These are phyloP conservation scores for Triticum monococcum DNA, from an alignment of 176 grass and related monocot genomes.

Conservation along the genomic window DNA sequence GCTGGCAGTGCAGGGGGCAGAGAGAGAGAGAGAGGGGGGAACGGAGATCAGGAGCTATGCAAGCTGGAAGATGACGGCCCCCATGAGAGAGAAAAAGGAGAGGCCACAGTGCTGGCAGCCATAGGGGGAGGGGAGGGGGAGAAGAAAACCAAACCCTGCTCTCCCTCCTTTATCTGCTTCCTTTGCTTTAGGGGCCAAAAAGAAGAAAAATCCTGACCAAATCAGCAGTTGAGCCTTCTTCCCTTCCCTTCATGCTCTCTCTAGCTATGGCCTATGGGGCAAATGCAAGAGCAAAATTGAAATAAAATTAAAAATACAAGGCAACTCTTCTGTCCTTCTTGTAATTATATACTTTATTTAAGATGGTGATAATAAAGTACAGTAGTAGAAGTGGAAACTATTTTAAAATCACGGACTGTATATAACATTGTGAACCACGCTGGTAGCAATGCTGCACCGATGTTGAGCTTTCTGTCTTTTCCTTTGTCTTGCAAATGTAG, in stretches of 20 bases:
- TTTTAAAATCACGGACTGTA: neutral
- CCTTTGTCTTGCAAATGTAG: slow-evolving; percentile 46
- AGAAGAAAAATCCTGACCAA: neutral
- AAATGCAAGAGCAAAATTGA: neutral
- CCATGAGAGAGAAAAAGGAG: slow-evolving; percentile 24
- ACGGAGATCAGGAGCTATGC: neutral
- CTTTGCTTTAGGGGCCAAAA: slow-evolving; percentile 32
- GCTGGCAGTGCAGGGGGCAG: neutral
- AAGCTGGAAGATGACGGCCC: neutral
- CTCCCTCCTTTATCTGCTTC: slow-evolving; percentile 10
- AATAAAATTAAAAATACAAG: too few species aligned
- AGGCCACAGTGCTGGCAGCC: neutral
- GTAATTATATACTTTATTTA: neutral
- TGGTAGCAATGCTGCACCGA: slow-evolving; percentile 45
- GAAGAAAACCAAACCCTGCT: slow-evolving; percentile 29
- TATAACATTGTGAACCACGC: neutral
- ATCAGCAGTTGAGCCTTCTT: neutral
- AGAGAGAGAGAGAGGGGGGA: neutral
- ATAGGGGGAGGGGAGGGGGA: neutral
- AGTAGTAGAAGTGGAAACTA: neutral
- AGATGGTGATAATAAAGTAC: neutral
- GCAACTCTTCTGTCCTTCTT: neutral
- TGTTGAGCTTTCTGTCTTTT: slow-evolving; percentile 63
- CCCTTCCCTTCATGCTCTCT: neutral
- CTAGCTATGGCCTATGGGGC: neutral